Evolutionary conservation across 768 basidiomycete species (phyloP).

Genomic region (Kwoniella sp.): DNA sequence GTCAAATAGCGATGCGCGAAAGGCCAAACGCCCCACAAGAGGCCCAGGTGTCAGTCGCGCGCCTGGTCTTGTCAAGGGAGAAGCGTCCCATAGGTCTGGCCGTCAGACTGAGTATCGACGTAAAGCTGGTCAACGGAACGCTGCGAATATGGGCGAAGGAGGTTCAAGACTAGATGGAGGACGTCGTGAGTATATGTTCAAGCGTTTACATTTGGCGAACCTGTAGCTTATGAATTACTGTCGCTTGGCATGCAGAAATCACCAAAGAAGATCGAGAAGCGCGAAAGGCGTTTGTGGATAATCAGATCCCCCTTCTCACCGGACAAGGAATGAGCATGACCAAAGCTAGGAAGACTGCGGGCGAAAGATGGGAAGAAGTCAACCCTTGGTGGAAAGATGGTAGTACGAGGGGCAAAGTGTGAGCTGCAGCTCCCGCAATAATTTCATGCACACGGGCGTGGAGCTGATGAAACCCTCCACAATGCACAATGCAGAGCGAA

Average conservation of each 20-base stretch:
- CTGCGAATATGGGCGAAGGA: conserved; percentile 42
- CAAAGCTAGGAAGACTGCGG: conserved; percentile 37
- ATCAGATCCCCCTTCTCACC: conserved; percentile 20
- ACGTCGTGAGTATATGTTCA: conserved; percentile 33
- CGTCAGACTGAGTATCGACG: conserved; percentile 51
- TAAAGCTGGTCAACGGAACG: conserved; percentile 47
- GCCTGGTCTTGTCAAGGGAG: conserved; percentile 42
- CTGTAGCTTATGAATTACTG: no score
- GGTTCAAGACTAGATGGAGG: conserved; percentile 39
- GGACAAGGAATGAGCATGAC: conserved; percentile 31
- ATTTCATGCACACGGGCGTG: neutral
- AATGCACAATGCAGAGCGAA: conserved; percentile 3
- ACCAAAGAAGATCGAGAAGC: conserved; percentile 44
- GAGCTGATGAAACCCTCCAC: neutral
- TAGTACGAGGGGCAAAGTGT: conserved; percentile 44
- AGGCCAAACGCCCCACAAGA: conserved; percentile 34
- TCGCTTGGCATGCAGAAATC: conserved; percentile 26
- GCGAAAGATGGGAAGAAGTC: conserved; percentile 34
- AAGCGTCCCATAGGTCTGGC: conserved; percentile 47
- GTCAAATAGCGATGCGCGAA: conserved; percentile 34
- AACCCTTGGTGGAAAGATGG: conserved; percentile 51
- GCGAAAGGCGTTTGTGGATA: conserved; percentile 36
- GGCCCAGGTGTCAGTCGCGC: conserved; percentile 29
- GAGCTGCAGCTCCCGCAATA: conserved; percentile 8
- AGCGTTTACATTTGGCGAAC: no score